Base-by-base conservation (phyloP, 495 filamentous ascomycete species). In the Lasiosphaeriaceae sp. region DNA sequence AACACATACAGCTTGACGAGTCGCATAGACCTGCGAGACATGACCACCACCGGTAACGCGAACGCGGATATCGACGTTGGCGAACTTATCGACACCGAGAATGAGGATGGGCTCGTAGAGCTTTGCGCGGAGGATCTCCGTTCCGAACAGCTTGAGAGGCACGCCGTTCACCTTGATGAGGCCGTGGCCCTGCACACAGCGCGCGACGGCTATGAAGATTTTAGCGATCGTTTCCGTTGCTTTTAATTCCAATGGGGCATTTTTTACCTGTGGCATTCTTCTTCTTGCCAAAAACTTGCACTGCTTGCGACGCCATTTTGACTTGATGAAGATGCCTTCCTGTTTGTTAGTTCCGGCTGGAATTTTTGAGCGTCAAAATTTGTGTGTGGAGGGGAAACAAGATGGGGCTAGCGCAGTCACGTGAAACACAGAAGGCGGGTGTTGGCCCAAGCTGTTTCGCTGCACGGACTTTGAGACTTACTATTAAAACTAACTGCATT, bases 141-240 rank as follows among this genome's bases (percentile, higher is more conserved):
- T 90, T 80, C 96, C 87, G 66, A 96, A 89, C 67, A 97, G 90
- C 66, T 82, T 83, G 70, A 98, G 83, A 63, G 94, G 94, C 78
- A 90, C 88, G 77, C 94, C 94, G 83, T 98, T 98, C 73, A 97
- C 94, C 83, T 92, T 96, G 80, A 98, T 82, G 68, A 98, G 88
- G 76, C 94, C 94, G 64, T 71, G 69, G 64, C 70, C 70, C 54
- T 62, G 52, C 64, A 66, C 63, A 56, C 58, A 61, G 60, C 68
- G 68, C 47, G 70, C 70, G 56, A 72, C 70, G 58, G 70, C 70
- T 72, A 60, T 61, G 50, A 58, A 41, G n/a, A 43, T 17, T 14
- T 43, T 47, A 51, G 61, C 57, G 51, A 60, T 53, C 54, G 50
- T 26, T 26, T 43, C 17, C n/a, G 21, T 12, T 43, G 12, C 39